phyloP scores from a whole-genome alignment of 1,284 basidiomycete genomes.

The Papiliotrema fonsecae region DNA sequence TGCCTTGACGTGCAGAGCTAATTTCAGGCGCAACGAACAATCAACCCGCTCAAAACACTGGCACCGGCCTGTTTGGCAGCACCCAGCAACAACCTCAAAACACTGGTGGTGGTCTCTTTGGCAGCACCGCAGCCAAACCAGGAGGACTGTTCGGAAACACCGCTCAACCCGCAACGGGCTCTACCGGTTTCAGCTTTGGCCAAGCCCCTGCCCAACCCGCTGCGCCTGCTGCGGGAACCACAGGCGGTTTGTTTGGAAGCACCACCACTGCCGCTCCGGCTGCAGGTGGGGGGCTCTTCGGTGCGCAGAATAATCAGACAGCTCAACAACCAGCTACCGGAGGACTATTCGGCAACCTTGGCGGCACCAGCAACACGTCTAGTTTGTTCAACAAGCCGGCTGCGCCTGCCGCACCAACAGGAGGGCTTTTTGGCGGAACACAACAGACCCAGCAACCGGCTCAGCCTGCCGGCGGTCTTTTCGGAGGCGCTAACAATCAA shows the following conservation, averaged over 20 bases:
- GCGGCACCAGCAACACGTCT: background rate
- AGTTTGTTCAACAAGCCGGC: background rate
- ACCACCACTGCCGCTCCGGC: slow-evolving; percentile 7
- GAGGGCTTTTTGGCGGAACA: slow-evolving; percentile 51
- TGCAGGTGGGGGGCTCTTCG: slow-evolving; percentile 26
- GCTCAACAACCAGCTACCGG: slow-evolving; percentile 14
- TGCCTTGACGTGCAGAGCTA: background rate
- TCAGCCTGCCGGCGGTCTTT: background rate
- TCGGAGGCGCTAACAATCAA: too few relatives aligned
- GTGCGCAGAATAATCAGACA: slow-evolving; percentile 20
- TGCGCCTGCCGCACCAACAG: slow-evolving; percentile 7
- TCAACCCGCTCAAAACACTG: slow-evolving; percentile 23
- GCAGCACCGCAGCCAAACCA: slow-evolving; percentile 28
- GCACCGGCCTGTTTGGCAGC: slow-evolving; percentile 42
- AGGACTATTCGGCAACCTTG: background rate
- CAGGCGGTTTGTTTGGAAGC: slow-evolving; percentile 13
- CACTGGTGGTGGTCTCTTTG: slow-evolving; percentile 26
- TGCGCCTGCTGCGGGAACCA: slow-evolving; percentile 3
- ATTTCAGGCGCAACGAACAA: slow-evolving; percentile 3
- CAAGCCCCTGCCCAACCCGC: background rate
- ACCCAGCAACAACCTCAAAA: slow-evolving; percentile 30
- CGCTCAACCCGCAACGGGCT: slow-evolving; percentile 7
- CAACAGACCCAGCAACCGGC: slow-evolving; percentile 11
- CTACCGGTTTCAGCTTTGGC: slow-evolving; percentile 42
- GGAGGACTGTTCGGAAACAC: slow-evolving; percentile 32